A percentile compares a stretch with the other conserved stretches of the same genome.
Conservation (phyloP, 768 basidiomycete species). For the Boletus vinaceobasis region DNA sequence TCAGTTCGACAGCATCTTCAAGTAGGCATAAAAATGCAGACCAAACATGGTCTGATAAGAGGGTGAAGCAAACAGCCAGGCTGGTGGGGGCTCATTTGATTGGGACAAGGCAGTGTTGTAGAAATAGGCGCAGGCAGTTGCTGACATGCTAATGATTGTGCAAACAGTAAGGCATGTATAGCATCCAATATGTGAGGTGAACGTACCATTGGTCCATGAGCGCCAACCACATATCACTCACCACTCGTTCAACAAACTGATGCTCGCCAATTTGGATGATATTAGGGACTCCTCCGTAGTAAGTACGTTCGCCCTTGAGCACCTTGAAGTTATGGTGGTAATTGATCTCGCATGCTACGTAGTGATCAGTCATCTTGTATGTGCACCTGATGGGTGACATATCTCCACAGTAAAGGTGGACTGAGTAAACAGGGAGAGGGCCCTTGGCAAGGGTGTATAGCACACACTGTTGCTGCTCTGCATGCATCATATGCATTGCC, state of each 20-base stretch:
- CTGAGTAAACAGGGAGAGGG: too few relatives aligned
- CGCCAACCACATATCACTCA: too few relatives aligned
- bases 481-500: too few relatives aligned
- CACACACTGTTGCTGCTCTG: too few relatives aligned
- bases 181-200: too few relatives aligned
- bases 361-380: too few relatives aligned
- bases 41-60: background rate
- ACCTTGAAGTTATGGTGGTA: constrained; percentile 5
- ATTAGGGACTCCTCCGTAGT: background rate
- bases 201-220: background rate
- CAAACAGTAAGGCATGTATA: too few relatives aligned
- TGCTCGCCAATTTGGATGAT: constrained; percentile 2
- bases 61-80: background rate
- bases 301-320: background rate
- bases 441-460: too few relatives aligned
- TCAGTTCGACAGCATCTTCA: background rate
- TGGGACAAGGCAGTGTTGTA: background rate
- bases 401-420: too few relatives aligned
- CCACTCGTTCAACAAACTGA: background rate
- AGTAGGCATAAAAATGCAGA: background rate
- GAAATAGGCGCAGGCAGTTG: background rate
- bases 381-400: too few relatives aligned
- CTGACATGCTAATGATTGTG: too few relatives aligned
- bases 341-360: constrained; percentile 1
- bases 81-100: background rate